Percentiles rank a stretch among this genome's conserved stretches.
phyloP scores from a whole-genome alignment of 768 basidiomycete genomes.

The Terana coerulea region DNA sequence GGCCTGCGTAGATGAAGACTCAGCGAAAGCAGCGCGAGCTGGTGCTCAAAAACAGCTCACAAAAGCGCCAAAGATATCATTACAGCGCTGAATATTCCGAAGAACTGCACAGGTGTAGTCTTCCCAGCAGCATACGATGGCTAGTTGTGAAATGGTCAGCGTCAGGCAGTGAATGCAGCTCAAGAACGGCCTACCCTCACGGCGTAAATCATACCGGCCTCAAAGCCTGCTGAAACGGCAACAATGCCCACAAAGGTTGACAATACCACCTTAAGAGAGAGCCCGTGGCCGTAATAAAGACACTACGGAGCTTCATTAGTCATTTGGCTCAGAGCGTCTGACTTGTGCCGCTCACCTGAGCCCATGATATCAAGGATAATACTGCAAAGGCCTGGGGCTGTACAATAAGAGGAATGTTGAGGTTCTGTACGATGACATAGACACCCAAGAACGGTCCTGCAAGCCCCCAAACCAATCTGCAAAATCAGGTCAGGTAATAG shows the following conservation, averaged over 20 bases:
- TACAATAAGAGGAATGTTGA: slow-evolving; percentile 70
- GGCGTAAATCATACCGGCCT: slow-evolving; percentile 57
- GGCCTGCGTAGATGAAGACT: slow-evolving; percentile 31
- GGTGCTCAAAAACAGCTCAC: slow-evolving; percentile 24
- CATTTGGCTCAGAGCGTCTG: neutral
- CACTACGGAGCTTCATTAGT: slow-evolving; percentile 40
- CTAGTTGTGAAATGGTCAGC: slow-evolving; percentile 24
- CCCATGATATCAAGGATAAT: slow-evolving; percentile 59
- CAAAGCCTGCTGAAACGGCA: slow-evolving; percentile 49
- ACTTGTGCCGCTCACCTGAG: slow-evolving; percentile 42
- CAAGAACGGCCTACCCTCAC: slow-evolving; percentile 45
- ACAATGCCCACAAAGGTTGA: slow-evolving; percentile 37
- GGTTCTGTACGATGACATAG: slow-evolving; percentile 59
- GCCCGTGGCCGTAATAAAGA: slow-evolving; percentile 53
- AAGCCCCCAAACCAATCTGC: slow-evolving; percentile 58
- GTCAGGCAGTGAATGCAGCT: too few species aligned
- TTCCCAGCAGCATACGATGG: slow-evolving; percentile 35
- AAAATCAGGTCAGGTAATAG: too few species aligned
- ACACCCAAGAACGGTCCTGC: slow-evolving; percentile 58
- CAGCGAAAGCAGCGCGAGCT: neutral
- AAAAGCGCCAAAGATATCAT: slow-evolving; percentile 49
- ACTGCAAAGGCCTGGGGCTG: slow-evolving; percentile 65
- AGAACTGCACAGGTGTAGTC: slow-evolving; percentile 39
- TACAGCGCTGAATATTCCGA: slow-evolving; percentile 59
- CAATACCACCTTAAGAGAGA: slow-evolving; percentile 32